These are phyloP conservation scores for Neoconidiobolus thromboides DNA, from an alignment of 371 early-diverging fungal species.

Conservation along the genomic window DNA sequence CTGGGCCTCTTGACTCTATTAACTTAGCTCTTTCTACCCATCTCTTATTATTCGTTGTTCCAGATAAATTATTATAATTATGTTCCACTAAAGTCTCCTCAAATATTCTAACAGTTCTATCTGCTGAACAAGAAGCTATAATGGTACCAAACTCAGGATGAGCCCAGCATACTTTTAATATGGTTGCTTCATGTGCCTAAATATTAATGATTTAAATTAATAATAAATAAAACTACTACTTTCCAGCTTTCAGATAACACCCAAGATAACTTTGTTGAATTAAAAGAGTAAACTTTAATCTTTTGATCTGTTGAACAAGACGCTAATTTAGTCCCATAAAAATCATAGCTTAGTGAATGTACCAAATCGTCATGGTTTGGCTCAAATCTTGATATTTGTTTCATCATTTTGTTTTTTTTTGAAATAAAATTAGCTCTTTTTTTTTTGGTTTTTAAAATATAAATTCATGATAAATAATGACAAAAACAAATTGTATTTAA, in stretches of 20 bases:
- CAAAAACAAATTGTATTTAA: no score
- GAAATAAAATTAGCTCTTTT: background rate
- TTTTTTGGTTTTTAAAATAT: no score
- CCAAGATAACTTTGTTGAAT: slow-evolving; percentile 48
- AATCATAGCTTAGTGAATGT: slow-evolving; percentile 80
- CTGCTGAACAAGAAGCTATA: slow-evolving; percentile 80
- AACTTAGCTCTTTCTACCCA: slow-evolving; percentile 49
- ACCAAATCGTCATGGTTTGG: slow-evolving; percentile 73
- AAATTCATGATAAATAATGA: no score
- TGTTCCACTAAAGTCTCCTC: slow-evolving; percentile 29
- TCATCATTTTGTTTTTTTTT: background rate
- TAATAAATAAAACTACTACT: slow-evolving; percentile 14
- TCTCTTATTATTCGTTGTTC: slow-evolving; percentile 7
- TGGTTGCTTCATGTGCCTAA: slow-evolving; percentile 70
- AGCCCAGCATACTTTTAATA: slow-evolving; percentile 72
- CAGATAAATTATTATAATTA: background rate
- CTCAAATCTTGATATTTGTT: background rate
- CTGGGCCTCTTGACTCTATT: slow-evolving; percentile 49
- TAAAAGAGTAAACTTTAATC: slow-evolving; percentile 81
- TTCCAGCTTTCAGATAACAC: slow-evolving; percentile 68
- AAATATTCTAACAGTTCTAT: slow-evolving; percentile 77
- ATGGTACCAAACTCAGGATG: slow-evolving; percentile 88
- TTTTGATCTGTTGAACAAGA: slow-evolving; percentile 84
- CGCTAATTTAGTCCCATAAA: slow-evolving; percentile 71
- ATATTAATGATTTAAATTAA: background rate